These are phyloP conservation scores for Populus ilicifolia DNA, from an alignment of 345 rosid species.

Conservation along the genomic window DNA sequence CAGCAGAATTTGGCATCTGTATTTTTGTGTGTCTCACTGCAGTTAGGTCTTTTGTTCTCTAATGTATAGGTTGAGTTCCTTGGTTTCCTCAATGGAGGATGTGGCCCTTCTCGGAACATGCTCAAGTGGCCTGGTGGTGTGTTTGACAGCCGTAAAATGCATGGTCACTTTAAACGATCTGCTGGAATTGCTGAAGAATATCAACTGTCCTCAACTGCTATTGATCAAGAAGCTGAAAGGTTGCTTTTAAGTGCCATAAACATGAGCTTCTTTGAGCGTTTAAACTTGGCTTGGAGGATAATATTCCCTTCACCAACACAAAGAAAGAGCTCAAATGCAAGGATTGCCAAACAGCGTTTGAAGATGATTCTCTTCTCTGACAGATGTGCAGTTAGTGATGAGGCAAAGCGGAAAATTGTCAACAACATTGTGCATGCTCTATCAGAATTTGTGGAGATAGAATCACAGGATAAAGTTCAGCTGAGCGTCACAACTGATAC, in stretches of 20 bases:
- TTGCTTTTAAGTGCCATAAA: conserved; percentile 66
- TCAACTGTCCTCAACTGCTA: conserved; percentile 48
- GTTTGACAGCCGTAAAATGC: conserved; percentile 24
- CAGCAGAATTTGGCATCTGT: not conserved
- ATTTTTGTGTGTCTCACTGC: not conserved
- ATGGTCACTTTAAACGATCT: conserved; percentile 30
- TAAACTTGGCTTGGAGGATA: conserved; percentile 89
- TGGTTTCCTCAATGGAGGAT: conserved; percentile 40
- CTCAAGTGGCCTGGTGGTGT: conserved; percentile 35
- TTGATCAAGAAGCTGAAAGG: conserved; percentile 59
- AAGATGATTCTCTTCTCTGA: conserved; percentile 99
- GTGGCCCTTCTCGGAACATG: conserved; percentile 18
- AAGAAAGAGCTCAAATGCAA: conserved; percentile 84
- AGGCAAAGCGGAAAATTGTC: conserved; percentile 84
- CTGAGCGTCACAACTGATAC: conserved; percentile 75
- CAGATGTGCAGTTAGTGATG: conserved; percentile 89
- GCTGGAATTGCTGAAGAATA: conserved; percentile 53
- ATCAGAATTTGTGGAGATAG: conserved; percentile 92
- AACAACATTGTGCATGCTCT: conserved; percentile 66
- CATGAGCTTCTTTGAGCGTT: conserved; percentile 80
- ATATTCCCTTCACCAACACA: conserved; percentile 72
- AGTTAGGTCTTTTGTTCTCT: conserved; percentile 3
- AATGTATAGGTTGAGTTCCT: conserved; percentile 46
- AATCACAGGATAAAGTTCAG: conserved; percentile 93
- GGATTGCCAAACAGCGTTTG: conserved; percentile 87